Conservation (phyloP, 441 rosid genomes). For the Pelargonium cotyledonis region DNA sequence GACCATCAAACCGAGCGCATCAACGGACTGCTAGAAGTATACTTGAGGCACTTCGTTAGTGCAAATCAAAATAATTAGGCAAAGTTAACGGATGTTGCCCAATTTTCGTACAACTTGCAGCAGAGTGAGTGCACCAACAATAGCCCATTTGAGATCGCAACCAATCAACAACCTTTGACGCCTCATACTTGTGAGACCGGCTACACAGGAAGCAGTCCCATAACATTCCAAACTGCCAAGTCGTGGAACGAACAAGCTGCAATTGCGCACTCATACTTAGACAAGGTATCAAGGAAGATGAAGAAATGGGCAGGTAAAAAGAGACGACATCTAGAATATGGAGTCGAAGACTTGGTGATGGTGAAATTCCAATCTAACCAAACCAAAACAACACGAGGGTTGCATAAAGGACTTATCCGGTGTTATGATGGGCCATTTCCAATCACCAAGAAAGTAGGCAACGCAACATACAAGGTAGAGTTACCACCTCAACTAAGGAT, state of each 20-base stretch:
- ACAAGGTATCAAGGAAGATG: not conserved
- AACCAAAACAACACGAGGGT: too few species aligned
- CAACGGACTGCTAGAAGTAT: not conserved
- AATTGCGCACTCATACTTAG: not conserved
- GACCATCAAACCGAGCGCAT: not conserved
- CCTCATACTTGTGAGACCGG: not conserved
- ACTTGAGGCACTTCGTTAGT: not conserved
- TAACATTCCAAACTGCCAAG: not conserved
- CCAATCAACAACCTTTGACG: not conserved
- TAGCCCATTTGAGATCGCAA: constrained; percentile 9
- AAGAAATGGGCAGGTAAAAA: constrained; percentile 1
- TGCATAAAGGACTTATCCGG: too few species aligned
- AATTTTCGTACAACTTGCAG: constrained; percentile 15
- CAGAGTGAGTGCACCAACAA: constrained; percentile 6
- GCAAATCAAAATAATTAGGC: constrained; percentile 7
- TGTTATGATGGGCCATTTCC: too few species aligned
- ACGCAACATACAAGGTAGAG: too few species aligned
- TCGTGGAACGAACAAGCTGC: not conserved
- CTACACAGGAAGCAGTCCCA: not conserved
- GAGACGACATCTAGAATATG: not conserved
- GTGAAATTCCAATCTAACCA: too few species aligned
- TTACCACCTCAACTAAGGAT: too few species aligned
- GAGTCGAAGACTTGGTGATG: too few species aligned
- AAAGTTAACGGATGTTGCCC: constrained; percentile 5
- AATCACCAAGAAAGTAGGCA: too few species aligned